A percentile compares a stretch with the other conserved stretches of the same genome.
phyloP scores from a whole-genome alignment of 192 early-diverging fungal species.

The Geranomyces variabilis region DNA sequence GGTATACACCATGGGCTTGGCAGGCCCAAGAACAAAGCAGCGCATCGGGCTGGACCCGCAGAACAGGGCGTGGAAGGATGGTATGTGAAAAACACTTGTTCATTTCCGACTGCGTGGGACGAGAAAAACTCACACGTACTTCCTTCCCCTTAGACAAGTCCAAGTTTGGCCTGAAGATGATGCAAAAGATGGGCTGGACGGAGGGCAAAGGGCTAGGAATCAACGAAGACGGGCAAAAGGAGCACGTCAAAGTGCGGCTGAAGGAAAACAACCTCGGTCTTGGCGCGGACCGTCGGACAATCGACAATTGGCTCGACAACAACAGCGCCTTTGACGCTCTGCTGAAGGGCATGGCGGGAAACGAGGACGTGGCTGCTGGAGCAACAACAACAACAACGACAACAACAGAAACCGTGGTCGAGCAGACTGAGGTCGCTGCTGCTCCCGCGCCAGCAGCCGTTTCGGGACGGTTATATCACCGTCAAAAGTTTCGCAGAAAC shows the following conservation, averaged over 20 bases:
- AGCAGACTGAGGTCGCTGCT: neutral
- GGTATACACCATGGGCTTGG: slow-evolving; percentile 72
- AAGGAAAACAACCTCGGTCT: slow-evolving; percentile 90
- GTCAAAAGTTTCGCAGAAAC: slow-evolving; percentile 57
- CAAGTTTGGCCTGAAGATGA: slow-evolving; percentile 89
- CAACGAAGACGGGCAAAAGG: slow-evolving; percentile 80
- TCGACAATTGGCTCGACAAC: slow-evolving; percentile 95
- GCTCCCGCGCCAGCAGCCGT: neutral
- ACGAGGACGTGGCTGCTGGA: slow-evolving; percentile 24
- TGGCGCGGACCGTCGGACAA: slow-evolving; percentile 83
- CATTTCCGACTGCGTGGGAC: no score
- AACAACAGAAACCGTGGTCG: neutral
- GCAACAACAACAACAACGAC: slow-evolving; percentile 24
- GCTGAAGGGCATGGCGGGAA: slow-evolving; percentile 76
- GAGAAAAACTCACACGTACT: neutral
- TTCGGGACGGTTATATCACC: slow-evolving; percentile 35
- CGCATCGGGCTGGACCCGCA: slow-evolving; percentile 87
- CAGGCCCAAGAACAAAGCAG: slow-evolving; percentile 72
- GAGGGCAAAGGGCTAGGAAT: slow-evolving; percentile 90
- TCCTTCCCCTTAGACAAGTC: slow-evolving; percentile 57
- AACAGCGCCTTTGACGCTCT: slow-evolving; percentile 82
- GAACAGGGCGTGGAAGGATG: slow-evolving; percentile 87
- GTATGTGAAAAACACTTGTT: slow-evolving; percentile 40
- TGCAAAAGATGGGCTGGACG: slow-evolving; percentile 95
- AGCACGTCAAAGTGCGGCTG: slow-evolving; percentile 84